Percentiles rank a stretch among this genome's conserved stretches.
phyloP scores from a whole-genome alignment of 768 basidiomycete species.

The Phanerochaete sordida region DNA sequence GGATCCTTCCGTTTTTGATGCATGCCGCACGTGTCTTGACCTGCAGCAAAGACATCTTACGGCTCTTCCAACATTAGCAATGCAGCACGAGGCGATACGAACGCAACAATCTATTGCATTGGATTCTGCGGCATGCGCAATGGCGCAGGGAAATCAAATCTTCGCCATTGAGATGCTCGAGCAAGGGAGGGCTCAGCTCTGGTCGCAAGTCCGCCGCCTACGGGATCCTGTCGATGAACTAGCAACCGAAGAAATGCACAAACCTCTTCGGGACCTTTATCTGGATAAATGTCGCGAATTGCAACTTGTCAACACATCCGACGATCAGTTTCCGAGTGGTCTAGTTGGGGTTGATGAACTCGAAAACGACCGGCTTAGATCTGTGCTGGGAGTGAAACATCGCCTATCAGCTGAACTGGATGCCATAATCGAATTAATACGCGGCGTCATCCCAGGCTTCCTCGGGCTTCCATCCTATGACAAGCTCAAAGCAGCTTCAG shows the following conservation, averaged over 20 bases:
- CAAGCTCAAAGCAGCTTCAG: constrained; percentile 25
- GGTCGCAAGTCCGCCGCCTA: constrained; percentile 18
- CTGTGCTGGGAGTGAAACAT: not conserved
- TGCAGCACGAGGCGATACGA: too few relatives aligned
- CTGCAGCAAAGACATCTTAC: too few relatives aligned
- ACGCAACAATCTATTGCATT: too few relatives aligned
- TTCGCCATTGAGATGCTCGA: constrained; percentile 24
- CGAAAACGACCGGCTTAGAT: too few relatives aligned
- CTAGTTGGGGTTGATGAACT: too few relatives aligned
- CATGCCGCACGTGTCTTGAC: too few relatives aligned
- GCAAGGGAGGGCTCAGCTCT: constrained; percentile 21
- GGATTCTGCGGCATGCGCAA: not conserved
- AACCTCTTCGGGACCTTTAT: constrained; percentile 1
- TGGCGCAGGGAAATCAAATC: not conserved
- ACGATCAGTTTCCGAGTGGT: not conserved
- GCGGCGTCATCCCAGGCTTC: constrained; percentile 15
- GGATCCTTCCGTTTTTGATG: too few relatives aligned
- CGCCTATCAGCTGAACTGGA: constrained; percentile 10
- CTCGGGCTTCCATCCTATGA: constrained; percentile 20
- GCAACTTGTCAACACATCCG: not conserved
- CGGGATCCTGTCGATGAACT: constrained; percentile 15
- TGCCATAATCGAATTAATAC: constrained; percentile 21
- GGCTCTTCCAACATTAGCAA: too few relatives aligned
- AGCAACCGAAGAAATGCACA: not conserved
- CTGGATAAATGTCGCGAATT: not conserved